Evolutionary conservation across 192 early-diverging fungal species (phyloP), one percentile per base, ranked within the genome.

Genomic region (Mortierella hygrophila): DNA sequence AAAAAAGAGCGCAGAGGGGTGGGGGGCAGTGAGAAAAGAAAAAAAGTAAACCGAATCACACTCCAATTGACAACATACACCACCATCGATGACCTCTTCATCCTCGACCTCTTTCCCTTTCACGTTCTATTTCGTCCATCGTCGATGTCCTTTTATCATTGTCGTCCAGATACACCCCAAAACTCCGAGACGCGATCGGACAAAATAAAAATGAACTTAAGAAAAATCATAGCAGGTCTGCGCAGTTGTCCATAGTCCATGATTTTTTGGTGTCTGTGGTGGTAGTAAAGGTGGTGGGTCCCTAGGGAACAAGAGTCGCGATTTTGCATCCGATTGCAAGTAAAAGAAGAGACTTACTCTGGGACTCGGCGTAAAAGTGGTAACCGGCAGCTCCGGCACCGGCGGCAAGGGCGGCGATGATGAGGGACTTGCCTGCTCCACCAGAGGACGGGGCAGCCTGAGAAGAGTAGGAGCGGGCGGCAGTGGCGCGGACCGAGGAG

Each of bases 371-470:
- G 47, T 85, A 85, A 18, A 80, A 55, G 57, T 80, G 74, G 75
- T 85, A 85, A n/a, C 78, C 83, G 68, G 78, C 78, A 76, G 83
- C 83, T 46, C 83, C 83, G 57, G 75, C 83, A 72, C 83, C 83
- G 57, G 83, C 78, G 9, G 74, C 68, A 49, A 85, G 52, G 11
- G 63, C 70, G 38, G 83, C 83, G 65, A 85, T 40, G 40, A 73
- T 26, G 32, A 85, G 38, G 52, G 68, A 70, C 54, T 79, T 80
- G 75, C 83, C 83, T 26, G 75, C 32, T 18, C 83, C 78, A 26
- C 83, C 74, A 9, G 72, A 75, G 9, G 72, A 75, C 21, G 83
- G 16, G 26, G 83, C 20, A 11, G 78, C 74, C 47, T 79, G 78
- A 9, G 78, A 76, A 13, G 83, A 85, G 68, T 85, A 85, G 42